Percentiles rank a stretch among this genome's conserved stretches.
Conservation (phyloP, 441 rosid genomes). For the Euphorbia celastroides region DNA sequence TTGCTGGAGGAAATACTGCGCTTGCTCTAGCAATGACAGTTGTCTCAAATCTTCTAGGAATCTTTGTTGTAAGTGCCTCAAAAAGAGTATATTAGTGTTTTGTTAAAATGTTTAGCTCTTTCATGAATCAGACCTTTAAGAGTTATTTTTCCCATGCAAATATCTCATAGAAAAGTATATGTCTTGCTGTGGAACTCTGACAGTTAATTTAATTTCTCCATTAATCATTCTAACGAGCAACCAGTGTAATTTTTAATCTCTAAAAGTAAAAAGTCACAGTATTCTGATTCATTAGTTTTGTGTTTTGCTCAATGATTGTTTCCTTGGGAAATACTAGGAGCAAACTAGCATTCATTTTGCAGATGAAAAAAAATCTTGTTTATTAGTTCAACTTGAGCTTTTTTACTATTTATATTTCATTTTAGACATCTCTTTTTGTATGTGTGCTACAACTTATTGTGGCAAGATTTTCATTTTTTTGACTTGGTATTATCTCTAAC, state of each 20-base stretch:
- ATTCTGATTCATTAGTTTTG: not conserved
- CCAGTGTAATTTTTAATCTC: not conserved
- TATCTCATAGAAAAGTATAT: not conserved
- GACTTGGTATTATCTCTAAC: not conserved
- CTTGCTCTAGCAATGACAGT: conserved; percentile 95
- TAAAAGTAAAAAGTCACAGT: not conserved
- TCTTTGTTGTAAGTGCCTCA: conserved; percentile 59
- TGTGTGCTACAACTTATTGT: not conserved
- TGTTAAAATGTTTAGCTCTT: no score
- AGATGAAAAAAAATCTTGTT: not conserved
- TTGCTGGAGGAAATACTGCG: conserved; percentile 93
- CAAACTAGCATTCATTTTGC: not conserved
- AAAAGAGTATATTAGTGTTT: conserved; percentile 5
- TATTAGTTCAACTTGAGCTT: not conserved
- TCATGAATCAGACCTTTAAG: no score
- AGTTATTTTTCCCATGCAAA: no score
- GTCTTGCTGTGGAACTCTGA: not conserved
- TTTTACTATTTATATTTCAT: not conserved
- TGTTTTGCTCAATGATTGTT: no score
- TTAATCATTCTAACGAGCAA: not conserved
- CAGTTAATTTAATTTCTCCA: not conserved
- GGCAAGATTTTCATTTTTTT: not conserved
- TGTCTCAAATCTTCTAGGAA: conserved; percentile 78
- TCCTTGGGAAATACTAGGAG: not conserved
- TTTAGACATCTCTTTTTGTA: not conserved